phyloP scores from a whole-genome alignment of 192 early-diverging fungal genomes.

The Coemansia sp. region DNA sequence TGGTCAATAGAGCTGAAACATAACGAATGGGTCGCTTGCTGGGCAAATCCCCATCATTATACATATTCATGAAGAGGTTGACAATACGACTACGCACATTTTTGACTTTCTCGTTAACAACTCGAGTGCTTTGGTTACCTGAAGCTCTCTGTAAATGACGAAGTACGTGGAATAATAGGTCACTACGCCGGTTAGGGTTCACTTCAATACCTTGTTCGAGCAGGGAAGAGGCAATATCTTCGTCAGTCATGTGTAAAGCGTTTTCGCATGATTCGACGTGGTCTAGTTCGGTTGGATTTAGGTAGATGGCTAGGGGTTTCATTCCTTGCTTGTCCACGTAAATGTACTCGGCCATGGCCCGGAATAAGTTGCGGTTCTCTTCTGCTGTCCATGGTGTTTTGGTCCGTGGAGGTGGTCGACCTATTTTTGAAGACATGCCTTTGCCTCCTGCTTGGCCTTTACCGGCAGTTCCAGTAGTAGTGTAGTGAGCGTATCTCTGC shows the following conservation, averaged over 20 bases:
- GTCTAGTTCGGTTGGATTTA: conserved; percentile 38
- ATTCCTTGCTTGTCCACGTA: conserved; percentile 44
- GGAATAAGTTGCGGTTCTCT: conserved; percentile 37
- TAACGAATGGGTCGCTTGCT: conserved; percentile 39
- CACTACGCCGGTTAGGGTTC: conserved; percentile 30
- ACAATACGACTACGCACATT: conserved; percentile 47
- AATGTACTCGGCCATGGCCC: conserved; percentile 53
- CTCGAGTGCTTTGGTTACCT: conserved; percentile 25
- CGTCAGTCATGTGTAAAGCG: conserved; percentile 20
- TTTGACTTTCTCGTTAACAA: conserved; percentile 53
- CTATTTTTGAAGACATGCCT: neutral
- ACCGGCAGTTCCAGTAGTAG: neutral
- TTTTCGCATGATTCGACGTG: conserved; percentile 38
- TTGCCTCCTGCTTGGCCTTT: neutral
- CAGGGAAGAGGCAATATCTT: conserved; percentile 30
- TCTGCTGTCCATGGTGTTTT: conserved; percentile 47
- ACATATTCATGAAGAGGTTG: conserved; percentile 48
- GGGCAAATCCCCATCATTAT: conserved; percentile 23
- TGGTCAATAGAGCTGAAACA: conserved; percentile 38
- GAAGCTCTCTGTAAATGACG: conserved; percentile 45
- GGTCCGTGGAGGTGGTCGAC: conserved; percentile 10
- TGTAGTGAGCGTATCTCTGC: neutral
- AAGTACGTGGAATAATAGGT: conserved; percentile 36
- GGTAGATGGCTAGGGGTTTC: conserved; percentile 47
- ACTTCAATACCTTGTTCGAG: conserved; percentile 24